Conservation (phyloP, 805 yeast species). For the Isabelozyma rhagii region DNA sequence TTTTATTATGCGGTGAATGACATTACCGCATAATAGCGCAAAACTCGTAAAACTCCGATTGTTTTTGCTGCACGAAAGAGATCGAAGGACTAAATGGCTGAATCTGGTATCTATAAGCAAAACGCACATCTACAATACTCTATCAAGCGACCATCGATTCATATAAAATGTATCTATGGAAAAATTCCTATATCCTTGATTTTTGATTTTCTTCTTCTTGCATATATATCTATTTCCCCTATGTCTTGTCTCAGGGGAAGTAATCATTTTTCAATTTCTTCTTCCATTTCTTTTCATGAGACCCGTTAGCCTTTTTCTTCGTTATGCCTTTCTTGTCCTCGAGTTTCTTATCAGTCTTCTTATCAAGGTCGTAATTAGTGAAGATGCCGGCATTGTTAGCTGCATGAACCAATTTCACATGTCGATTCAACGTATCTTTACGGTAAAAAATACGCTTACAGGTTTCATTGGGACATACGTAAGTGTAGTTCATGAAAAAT, state of each 20-base stretch:
- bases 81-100: no score
- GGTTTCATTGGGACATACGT: conserved; percentile 7
- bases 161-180: no score
- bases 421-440: conserved; percentile 49
- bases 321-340: background rate
- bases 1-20: no score
- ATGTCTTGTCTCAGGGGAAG: background rate
- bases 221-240: background rate
- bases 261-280: background rate
- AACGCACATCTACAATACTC: no score
- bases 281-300: background rate
- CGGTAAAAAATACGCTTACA: conserved; percentile 47
- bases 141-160: no score
- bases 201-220: no score
- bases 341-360: background rate
- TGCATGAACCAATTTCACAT: conserved; percentile 43
- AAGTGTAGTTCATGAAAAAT: background rate
- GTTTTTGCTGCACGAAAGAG: no score
- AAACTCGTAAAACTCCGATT: no score
- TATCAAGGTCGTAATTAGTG: background rate
- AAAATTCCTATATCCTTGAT: no score
- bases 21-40: no score
- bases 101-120: no score
- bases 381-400: background rate
- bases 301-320: background rate